A percentile compares a stretch with the other conserved stretches of the same genome.
Conservation (phyloP, 768 basidiomycete species). For the Boletus huronensis region DNA sequence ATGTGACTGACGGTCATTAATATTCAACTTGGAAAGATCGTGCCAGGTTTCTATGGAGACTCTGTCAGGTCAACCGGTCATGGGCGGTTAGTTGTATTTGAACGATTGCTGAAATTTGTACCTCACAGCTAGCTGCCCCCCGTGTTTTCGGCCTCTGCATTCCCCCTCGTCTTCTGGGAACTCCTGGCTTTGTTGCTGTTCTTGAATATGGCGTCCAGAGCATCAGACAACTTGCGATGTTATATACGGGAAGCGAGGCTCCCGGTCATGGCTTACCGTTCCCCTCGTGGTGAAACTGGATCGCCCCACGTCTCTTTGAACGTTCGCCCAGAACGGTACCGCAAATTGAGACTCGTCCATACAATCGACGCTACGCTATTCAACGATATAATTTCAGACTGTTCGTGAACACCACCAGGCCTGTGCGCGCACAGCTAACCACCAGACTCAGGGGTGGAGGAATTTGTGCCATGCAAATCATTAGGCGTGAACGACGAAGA, state of each 20-base stretch:
- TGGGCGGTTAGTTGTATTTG: background rate
- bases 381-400: constrained; percentile 33
- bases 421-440: constrained; percentile 3
- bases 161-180: background rate
- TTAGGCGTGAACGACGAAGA: constrained; percentile 39
- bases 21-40: background rate
- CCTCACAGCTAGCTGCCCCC: background rate
- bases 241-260: constrained; percentile 48
- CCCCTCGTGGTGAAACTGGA: constrained; percentile 33
- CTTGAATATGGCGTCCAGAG: constrained; percentile 29
- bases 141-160: background rate
- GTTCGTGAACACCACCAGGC: constrained; percentile 29
- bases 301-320: constrained; percentile 23
- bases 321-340: constrained; percentile 46
- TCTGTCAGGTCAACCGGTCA: background rate
- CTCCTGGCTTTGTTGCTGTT: background rate
- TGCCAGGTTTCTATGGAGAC: constrained; percentile 21
- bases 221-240: constrained; percentile 41
- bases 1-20: too few species aligned
- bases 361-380: constrained; percentile 31
- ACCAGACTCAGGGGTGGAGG: constrained; percentile 36
- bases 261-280: constrained; percentile 38
- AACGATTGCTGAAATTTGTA: background rate
- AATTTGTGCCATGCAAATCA: constrained; percentile 34
- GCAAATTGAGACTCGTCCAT: constrained; percentile 50